phyloP scores from a whole-genome alignment of 495 filamentous ascomycete species.

The Tuber brumale region DNA sequence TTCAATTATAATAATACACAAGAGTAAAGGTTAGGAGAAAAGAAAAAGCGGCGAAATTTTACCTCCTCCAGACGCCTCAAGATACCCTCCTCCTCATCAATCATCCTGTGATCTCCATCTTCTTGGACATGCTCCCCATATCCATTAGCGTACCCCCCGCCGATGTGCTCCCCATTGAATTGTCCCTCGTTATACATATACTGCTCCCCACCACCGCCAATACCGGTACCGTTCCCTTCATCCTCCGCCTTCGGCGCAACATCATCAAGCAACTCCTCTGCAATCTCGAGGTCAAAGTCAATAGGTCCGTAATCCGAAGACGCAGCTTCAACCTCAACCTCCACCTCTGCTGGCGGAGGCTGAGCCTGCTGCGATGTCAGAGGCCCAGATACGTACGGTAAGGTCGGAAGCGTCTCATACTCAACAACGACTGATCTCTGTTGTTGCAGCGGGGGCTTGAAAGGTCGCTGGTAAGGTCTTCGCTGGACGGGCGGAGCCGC shows the following conservation, averaged over 20 bases:
- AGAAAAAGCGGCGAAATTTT: not conserved
- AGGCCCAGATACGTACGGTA: slow-evolving; percentile 17
- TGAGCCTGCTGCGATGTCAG: slow-evolving; percentile 11
- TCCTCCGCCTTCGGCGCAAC: slow-evolving; percentile 19
- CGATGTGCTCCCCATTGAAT: slow-evolving; percentile 7
- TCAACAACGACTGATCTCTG: slow-evolving; percentile 2
- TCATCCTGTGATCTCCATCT: not conserved
- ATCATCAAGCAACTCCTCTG: slow-evolving; percentile 29
- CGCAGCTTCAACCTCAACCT: not conserved
- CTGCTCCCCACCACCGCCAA: not conserved
- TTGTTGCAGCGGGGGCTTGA: slow-evolving; percentile 25
- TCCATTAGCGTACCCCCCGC: slow-evolving; percentile 13
- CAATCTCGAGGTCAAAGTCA: slow-evolving; percentile 21
- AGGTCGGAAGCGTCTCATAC: slow-evolving; percentile 14
- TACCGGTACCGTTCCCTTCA: not conserved
- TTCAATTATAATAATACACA: not conserved
- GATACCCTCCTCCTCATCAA: slow-evolving; percentile 8
- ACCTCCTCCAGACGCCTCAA: slow-evolving; percentile 14
- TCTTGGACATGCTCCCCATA: not conserved
- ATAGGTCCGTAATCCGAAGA: slow-evolving; percentile 34
- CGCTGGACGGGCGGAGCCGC: not conserved
- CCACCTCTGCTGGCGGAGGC: slow-evolving; percentile 6
- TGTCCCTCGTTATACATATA: not conserved
- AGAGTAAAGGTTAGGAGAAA: not conserved
- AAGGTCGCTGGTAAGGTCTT: slow-evolving; percentile 19